Evolutionary conservation across 2,329 filamentous ascomycete genomes (phyloP).

Genomic region (Aaosphaeria pasadenensis): DNA sequence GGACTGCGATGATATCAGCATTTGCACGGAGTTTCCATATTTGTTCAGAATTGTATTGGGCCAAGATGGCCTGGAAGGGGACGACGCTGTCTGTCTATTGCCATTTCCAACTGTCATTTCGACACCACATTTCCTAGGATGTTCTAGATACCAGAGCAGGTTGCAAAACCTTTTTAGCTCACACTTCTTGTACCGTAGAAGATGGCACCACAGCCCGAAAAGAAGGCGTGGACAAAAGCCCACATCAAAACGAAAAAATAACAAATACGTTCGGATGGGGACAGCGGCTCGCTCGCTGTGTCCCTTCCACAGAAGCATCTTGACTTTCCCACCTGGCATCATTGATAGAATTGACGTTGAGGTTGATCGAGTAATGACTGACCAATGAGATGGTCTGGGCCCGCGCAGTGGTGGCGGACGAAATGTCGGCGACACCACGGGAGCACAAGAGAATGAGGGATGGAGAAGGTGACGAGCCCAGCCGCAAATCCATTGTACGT

Average conservation of each 20-base stretch:
- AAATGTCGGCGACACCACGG: no score
- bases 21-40: conserved; percentile 13
- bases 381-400: no score
- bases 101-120: conserved; percentile 18
- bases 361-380: no score
- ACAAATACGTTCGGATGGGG: conserved; percentile 1
- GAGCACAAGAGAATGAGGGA: no score
- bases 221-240: conserved; percentile 9
- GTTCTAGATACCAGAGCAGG: conserved; percentile 37
- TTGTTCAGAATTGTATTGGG: no score
- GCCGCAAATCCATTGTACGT: no score
- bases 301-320: no score
- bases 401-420: no score
- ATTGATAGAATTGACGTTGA: no score
- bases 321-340: no score
- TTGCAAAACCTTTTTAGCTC: conserved; percentile 17
- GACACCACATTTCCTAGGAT: not conserved
- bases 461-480: no score
- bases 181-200: conserved; percentile 29
- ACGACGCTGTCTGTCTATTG: conserved; percentile 14
- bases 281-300: no score
- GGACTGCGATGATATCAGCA: conserved; percentile 5
- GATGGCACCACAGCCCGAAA: not conserved
- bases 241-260: conserved; percentile 11
- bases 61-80: not conserved